A percentile compares a stretch with the other conserved stretches of the same genome.
phyloP scores from a whole-genome alignment of 768 basidiomycete genomes.

The Lentinula guzmanii region DNA sequence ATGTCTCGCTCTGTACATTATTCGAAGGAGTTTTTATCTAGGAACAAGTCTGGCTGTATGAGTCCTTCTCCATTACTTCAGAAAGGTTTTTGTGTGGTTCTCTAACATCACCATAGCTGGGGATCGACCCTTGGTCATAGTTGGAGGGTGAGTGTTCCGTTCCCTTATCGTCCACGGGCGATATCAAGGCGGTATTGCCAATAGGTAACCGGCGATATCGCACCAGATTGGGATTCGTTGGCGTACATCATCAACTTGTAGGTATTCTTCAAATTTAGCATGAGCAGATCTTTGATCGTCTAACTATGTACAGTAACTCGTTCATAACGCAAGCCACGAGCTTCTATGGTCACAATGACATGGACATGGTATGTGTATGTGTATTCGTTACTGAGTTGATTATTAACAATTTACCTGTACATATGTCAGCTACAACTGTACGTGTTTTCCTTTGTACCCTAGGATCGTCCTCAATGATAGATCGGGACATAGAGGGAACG shows the following conservation, averaged over 20 bases:
- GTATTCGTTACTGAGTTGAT: neutral
- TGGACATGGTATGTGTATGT: constrained; percentile 50
- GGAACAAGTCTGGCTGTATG: constrained; percentile 49
- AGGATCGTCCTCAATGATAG: neutral
- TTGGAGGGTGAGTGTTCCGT: constrained; percentile 46
- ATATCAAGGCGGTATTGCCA: neutral
- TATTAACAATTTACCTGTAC: neutral
- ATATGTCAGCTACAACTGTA: constrained; percentile 48
- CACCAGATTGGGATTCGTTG: constrained; percentile 48
- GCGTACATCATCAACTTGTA: constrained; percentile 58
- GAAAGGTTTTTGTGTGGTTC: neutral
- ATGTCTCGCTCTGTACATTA: neutral
- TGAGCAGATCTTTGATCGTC: neutral
- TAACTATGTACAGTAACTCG: constrained; percentile 42
- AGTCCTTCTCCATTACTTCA: neutral
- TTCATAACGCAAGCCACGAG: constrained; percentile 60
- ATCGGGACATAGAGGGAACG: constrained; percentile 47
- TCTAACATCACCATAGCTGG: constrained; percentile 30
- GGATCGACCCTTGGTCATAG: constrained; percentile 55
- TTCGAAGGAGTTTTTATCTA: neutral
- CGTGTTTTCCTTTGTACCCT: constrained; percentile 3
- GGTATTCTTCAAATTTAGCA: constrained; percentile 1
- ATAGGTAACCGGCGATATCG: constrained; percentile 50
- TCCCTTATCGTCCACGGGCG: neutral
- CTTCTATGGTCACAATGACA: constrained; percentile 62